A percentile compares a stretch with the other conserved stretches of the same genome.
phyloP scores from a whole-genome alignment of 495 filamentous ascomycete genomes.

The Penicillium herquei region DNA sequence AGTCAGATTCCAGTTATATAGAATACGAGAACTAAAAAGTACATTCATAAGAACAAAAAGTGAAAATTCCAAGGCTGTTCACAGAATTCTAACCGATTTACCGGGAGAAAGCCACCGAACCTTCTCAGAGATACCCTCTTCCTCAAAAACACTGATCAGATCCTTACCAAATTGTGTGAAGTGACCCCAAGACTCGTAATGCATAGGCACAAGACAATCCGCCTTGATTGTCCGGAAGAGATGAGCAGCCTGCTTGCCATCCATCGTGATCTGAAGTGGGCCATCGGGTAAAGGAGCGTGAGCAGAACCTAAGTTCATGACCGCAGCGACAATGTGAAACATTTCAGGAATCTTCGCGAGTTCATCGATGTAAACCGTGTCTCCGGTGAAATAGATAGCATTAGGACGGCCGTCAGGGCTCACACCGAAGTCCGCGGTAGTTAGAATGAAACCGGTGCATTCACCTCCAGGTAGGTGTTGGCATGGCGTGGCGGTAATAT shows the following conservation, averaged over 20 bases:
- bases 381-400: slow-evolving; percentile 55
- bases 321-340: slow-evolving; percentile 22
- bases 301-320: slow-evolving; percentile 32
- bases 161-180: slow-evolving; percentile 38
- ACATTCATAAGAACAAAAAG: too few species aligned
- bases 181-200: slow-evolving; percentile 53
- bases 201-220: slow-evolving; percentile 51
- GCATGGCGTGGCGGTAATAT: slow-evolving; percentile 44
- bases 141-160: slow-evolving; percentile 22
- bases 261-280: slow-evolving; percentile 48
- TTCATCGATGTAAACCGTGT: slow-evolving; percentile 52
- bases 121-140: slow-evolving; percentile 26
- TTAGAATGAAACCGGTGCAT: slow-evolving; percentile 49
- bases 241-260: slow-evolving; percentile 41
- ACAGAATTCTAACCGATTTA: slow-evolving; percentile 5
- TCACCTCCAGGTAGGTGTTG: slow-evolving; percentile 48
- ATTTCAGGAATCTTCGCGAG: slow-evolving; percentile 24
- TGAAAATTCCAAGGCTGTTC: not conserved
- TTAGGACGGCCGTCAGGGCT: slow-evolving; percentile 40
- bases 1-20: too few species aligned
- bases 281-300: slow-evolving; percentile 25
- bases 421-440: slow-evolving; percentile 36
- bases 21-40: too few species aligned
- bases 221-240: slow-evolving; percentile 43
- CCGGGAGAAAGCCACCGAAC: slow-evolving; percentile 26